Conservation (phyloP, 2,329 filamentous ascomycete genomes). For the Paraphaeosphaeria minitans region DNA sequence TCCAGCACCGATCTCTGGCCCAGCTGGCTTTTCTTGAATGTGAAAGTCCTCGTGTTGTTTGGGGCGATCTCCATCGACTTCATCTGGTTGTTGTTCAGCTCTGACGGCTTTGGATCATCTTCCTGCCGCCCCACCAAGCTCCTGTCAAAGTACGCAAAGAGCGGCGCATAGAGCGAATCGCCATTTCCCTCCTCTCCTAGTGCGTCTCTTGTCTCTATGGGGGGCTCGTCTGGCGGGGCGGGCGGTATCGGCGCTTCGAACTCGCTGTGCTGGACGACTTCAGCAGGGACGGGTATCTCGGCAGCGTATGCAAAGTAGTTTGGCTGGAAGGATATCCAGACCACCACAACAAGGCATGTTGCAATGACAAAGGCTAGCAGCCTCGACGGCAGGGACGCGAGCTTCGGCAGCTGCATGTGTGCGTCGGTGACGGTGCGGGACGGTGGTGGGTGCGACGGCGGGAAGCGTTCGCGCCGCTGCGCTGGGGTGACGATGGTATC, state of each 20-base stretch:
- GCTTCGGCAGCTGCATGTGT: conserved; percentile 54
- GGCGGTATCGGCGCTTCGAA: conserved; percentile 30
- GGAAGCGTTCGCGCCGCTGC: conserved; percentile 13
- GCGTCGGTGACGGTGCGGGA: conserved; percentile 9
- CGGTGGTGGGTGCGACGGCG: conserved; percentile 13
- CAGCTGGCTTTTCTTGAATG: conserved; percentile 64
- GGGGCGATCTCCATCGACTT: conserved; percentile 63
- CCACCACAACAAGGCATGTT: conserved; percentile 62
- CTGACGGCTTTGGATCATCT: conserved; percentile 48
- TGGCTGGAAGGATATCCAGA: conserved; percentile 66
- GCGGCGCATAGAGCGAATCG: conserved; percentile 59
- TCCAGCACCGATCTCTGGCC: conserved; percentile 32
- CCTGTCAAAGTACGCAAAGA: conserved; percentile 66
- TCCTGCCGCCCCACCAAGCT: conserved; percentile 66
- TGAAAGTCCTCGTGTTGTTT: conserved; percentile 67
- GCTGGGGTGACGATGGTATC: conserved; percentile 9
- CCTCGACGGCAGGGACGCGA: conserved; percentile 73
- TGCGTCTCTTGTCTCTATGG: conserved; percentile 40
- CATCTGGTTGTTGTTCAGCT: conserved; percentile 69
- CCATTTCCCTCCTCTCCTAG: conserved; percentile 42
- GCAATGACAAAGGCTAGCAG: conserved; percentile 70
- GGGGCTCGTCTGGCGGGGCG: conserved; percentile 55
- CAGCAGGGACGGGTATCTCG: conserved; percentile 51
- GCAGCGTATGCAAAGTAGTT: conserved; percentile 64
- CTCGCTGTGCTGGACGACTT: conserved; percentile 20